Evolutionary conservation across 345 rosid genomes (phyloP).

Genomic region (Eutrema yunnanense): DNA sequence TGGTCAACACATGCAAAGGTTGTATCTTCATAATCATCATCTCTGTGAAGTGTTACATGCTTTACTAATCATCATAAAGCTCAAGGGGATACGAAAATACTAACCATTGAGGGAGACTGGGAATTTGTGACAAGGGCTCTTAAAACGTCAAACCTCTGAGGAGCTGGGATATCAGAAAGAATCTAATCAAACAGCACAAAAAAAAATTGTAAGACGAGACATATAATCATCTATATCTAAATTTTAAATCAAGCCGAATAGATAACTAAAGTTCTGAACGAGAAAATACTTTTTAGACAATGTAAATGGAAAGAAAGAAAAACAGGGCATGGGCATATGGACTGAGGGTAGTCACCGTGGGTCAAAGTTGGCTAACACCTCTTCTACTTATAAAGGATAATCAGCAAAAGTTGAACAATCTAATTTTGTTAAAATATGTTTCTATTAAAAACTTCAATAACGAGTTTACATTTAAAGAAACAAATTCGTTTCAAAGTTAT

Average conservation of each 20-base stretch:
- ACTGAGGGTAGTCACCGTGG: neutral
- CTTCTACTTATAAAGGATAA: neutral
- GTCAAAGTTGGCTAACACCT: neutral
- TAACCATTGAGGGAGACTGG: slow-evolving; percentile 84
- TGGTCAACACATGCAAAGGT: slow-evolving; percentile 3
- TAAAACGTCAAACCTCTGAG: slow-evolving; percentile 53
- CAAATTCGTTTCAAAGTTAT: neutral
- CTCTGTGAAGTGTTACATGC: neutral
- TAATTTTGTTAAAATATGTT: too few relatives aligned
- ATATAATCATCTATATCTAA: neutral
- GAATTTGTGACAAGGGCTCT: slow-evolving; percentile 53
- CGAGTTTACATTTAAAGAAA: neutral
- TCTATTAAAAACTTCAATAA: too few relatives aligned
- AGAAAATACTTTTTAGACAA: neutral
- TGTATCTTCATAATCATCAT: neutral
- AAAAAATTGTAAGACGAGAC: neutral
- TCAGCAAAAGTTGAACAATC: neutral
- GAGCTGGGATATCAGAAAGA: slow-evolving; percentile 63
- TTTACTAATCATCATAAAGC: neutral
- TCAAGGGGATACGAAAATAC: neutral
- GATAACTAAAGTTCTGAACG: neutral
- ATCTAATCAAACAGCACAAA: slow-evolving; percentile 42
- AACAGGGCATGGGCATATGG: slow-evolving; percentile 3
- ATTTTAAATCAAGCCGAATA: neutral
- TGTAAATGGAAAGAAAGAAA: neutral